Evolutionary conservation across 768 basidiomycete species (phyloP), one percentile per base, ranked within the genome.

Genomic region (Mycena galopus): DNA sequence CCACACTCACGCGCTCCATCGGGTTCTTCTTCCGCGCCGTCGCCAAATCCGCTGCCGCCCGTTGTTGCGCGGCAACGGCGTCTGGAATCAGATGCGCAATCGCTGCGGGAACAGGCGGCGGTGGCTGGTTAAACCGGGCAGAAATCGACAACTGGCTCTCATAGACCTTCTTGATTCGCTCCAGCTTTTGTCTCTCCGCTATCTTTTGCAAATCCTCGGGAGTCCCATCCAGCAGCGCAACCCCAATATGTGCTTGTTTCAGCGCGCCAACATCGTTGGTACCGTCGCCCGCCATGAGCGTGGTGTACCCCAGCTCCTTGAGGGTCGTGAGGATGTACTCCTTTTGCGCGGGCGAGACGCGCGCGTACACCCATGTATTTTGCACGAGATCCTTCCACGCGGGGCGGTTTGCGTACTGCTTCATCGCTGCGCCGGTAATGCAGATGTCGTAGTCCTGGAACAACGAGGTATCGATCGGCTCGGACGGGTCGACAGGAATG

Each of bases 251-350:
- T 0, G 98, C 98, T 80, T 98, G 96, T 82, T 99, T 99, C 63
- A 99, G 89, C 3, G 98, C 98, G 27, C 98, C 98, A 60, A 99
- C 98, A 73, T 99, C 98, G 79, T 99, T 99, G 5, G 98, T 99
- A 33, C 98, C 98, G 79, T 99, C 98, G 62, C 98, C 98, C 7
- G 97, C 98, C 98, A 99, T 99, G 62, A 99, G 88, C 0, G 98
- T 99, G 19, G 88, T 88, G 79, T 96, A 99, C 27, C 97, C 97
- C 29, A 98, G 90, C 3, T 87, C 86, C 81, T 96, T 96, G 64
- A 99, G 86, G 9, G 93, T 93, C 0, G 96, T 95, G 57, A 99
- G 88, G 82, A 99, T 99, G 81, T 89, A 90, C 81, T 99, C 98
- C 84, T 99, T 99, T 81, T 99, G 98, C 0, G 89, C 83, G 2